These are phyloP conservation scores for Phytophthora melonis DNA, from an alignment of 352 stramenopile species.

Conservation along the genomic window DNA sequence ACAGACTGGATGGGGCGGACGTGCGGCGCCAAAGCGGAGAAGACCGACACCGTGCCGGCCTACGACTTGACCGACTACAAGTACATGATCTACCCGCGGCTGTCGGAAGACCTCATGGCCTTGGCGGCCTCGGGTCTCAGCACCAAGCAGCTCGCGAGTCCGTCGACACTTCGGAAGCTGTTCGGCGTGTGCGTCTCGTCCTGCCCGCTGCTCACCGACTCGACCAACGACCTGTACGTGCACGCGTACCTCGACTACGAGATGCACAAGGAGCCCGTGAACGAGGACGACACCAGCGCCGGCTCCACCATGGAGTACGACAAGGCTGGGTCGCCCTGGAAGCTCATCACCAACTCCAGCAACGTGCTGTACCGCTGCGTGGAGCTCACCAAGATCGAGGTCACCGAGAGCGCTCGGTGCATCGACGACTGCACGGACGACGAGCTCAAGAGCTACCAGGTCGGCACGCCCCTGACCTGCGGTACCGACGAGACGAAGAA, in stretches of 20 bases:
- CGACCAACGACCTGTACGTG: conserved; percentile 49
- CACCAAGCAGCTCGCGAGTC: conserved; percentile 24
- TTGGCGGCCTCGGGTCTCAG: conserved; percentile 25
- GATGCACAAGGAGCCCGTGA: conserved; percentile 46
- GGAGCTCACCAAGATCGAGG: conserved; percentile 64
- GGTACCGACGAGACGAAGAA: conserved; percentile 54
- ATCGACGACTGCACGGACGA: conserved; percentile 67
- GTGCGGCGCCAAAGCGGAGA: conserved; percentile 61
- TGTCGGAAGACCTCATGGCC: conserved; percentile 65
- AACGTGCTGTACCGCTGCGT: conserved; percentile 77
- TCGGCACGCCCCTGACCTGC: conserved; percentile 43
- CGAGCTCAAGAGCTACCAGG: conserved; percentile 48
- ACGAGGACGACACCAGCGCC: conserved; percentile 31
- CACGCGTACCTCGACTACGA: conserved; percentile 73
- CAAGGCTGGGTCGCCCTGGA: conserved; percentile 67
- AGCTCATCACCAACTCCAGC: conserved; percentile 67
- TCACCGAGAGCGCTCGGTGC: conserved; percentile 57
- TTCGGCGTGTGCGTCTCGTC: conserved; percentile 56
- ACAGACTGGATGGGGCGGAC: conserved; percentile 77
- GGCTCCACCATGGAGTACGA: conserved; percentile 57
- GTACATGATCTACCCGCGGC: conserved; percentile 77
- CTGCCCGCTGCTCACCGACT: conserved; percentile 64
- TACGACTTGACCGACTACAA: conserved; percentile 78
- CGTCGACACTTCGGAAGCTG: conserved; percentile 52
- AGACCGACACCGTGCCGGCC: conserved; percentile 51